Evolutionary conservation across 371 early-diverging fungal species (phyloP), one percentile per base, ranked within the genome.

Genomic region (Blakeslea trispora): DNA sequence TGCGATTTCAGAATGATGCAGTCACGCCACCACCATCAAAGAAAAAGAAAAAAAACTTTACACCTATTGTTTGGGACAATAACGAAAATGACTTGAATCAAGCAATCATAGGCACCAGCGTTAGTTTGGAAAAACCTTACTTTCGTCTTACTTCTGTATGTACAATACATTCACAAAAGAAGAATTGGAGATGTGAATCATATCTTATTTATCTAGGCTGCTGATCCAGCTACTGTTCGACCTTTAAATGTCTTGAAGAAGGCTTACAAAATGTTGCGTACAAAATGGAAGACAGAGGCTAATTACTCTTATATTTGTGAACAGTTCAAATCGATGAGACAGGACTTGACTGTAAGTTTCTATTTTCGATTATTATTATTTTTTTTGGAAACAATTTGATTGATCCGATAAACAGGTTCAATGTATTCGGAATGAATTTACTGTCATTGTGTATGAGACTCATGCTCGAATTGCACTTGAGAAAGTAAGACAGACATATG

Each of bases 401-500:
- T 18, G 17, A 28, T 32, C 24, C 37, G 2, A 19, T 39, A 31
- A 14, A 39, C 61, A 87, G 86, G 90, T 98, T 24, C 98, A 98
- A 81, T 81, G 92, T 43, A 94, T 98, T 50, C 81, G 88, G 56
- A 92, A 91, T 61, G 91, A 89, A 15, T 95, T 98, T 63, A 93
- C 97, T 4, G 95, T 93, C 3, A 73, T 81, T 47, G 97, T 96
- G 0, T 98, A 98, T 72, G 97, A 98, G 72, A 83, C 83, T 13
- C 94, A 96, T 77, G 97, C 95, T 3, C 78, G 97, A 23, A 94
- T 98, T 56, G 97, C 98, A 9, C 64, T 98, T 44, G 97, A 97
- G 72, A 93, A 89, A 82, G 90, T 88, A 65, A 43, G 50, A 1
- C 37, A n/a, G n/a, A n/a, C n/a, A n/a, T n/a, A n/a, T n/a, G n/a